Conservation (phyloP, 345 rosid genomes). For the Clausena lansium region DNA sequence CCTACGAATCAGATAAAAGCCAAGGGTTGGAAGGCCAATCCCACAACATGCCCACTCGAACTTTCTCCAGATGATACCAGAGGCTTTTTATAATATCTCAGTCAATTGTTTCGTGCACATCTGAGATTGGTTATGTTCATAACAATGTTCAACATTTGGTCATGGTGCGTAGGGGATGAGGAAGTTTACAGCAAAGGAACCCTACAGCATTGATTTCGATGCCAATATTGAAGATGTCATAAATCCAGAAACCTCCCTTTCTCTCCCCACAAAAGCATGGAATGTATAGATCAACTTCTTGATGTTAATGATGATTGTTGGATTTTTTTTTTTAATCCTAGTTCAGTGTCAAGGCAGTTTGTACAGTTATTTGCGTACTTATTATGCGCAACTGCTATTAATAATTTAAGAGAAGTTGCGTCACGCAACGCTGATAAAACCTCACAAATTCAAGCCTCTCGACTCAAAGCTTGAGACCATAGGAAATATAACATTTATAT, state of each 20-base stretch:
- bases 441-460: conserved; percentile 8
- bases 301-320: conserved; percentile 19
- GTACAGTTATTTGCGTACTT: neutral
- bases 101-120: neutral
- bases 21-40: conserved; percentile 33
- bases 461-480: neutral
- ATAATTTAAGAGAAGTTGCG: conserved; percentile 10
- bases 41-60: conserved; percentile 25
- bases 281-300: conserved; percentile 31
- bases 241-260: neutral
- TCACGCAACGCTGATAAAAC: neutral
- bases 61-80: conserved; percentile 35
- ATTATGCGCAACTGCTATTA: conserved; percentile 8
- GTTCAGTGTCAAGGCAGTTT: conserved; percentile 1
- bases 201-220: neutral
- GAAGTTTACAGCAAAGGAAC: conserved; percentile 9
- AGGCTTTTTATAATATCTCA: neutral
- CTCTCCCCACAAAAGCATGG: neutral
- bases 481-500: neutral
- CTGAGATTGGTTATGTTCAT: neutral
- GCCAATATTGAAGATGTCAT: conserved; percentile 6
- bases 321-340: neutral
- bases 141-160: conserved; percentile 1
- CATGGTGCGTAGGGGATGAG: neutral
- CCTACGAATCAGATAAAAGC: conserved; percentile 27